Conservation (phyloP, 495 filamentous ascomycete species). For the Bombardia bombarda region DNA sequence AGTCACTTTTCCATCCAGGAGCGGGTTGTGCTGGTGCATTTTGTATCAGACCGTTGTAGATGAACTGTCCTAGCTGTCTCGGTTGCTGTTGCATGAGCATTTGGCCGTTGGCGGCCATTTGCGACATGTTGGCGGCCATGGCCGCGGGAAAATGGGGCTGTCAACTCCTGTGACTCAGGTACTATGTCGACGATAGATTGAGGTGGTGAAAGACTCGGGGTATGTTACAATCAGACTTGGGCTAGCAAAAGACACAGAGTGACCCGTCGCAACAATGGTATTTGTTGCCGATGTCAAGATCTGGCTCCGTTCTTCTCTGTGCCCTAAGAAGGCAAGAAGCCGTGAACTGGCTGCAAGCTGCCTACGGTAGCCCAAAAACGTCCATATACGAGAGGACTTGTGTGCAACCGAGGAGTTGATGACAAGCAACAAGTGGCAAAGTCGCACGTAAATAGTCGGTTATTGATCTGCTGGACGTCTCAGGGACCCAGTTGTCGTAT, state of each 20-base stretch:
- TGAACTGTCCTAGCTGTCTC: slow-evolving; percentile 2
- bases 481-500: neutral
- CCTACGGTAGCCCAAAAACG: slow-evolving; percentile 16
- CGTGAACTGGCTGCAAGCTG: slow-evolving; percentile 18
- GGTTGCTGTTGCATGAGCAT: slow-evolving; percentile 29
- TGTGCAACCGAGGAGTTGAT: slow-evolving; percentile 1
- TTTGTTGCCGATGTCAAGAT: too few relatives aligned
- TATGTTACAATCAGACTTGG: too few relatives aligned
- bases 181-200: too few relatives aligned
- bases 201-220: too few relatives aligned
- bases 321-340: slow-evolving; percentile 12
- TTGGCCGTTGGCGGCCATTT: slow-evolving; percentile 31
- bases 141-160: slow-evolving; percentile 22
- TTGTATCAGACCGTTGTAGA: slow-evolving; percentile 8
- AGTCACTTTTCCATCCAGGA: slow-evolving; percentile 25
- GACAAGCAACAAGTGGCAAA: slow-evolving; percentile 1
- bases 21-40: too few relatives aligned
- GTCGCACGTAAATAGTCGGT: slow-evolving; percentile 4
- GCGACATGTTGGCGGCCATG: slow-evolving; percentile 42
- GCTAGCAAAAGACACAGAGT: too few relatives aligned
- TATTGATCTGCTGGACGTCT: slow-evolving; percentile 2
- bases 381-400: slow-evolving; percentile 16
- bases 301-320: too few relatives aligned
- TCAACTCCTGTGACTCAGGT: slow-evolving; percentile 12
- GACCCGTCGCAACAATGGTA: too few relatives aligned